These are phyloP conservation scores for Geranium brycei DNA, from an alignment of 345 rosid species.

Conservation along the genomic window DNA sequence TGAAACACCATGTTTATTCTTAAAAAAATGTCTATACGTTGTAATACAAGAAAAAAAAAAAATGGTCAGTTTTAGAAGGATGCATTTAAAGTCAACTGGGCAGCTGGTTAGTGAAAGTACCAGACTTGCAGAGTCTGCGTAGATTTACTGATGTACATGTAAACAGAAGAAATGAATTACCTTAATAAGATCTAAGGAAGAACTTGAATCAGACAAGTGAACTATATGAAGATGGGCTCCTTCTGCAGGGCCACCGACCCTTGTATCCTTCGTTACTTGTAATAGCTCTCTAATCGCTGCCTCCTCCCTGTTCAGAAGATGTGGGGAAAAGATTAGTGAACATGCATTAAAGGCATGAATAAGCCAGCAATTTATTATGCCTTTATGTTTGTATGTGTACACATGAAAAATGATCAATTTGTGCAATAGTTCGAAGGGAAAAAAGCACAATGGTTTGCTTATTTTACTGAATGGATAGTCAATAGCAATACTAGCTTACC, in stretches of 20 bases:
- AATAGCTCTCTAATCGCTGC: slow-evolving; percentile 70
- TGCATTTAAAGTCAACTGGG: neutral
- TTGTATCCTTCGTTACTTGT: slow-evolving; percentile 53
- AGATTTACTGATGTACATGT: neutral
- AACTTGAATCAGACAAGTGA: slow-evolving; percentile 71
- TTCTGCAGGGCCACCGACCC: slow-evolving; percentile 59
- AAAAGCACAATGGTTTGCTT: neutral
- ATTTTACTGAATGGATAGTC: neutral
- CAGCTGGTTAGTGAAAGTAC: neutral
- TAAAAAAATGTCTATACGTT: neutral
- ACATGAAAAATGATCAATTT: neutral
- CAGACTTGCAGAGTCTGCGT: neutral
- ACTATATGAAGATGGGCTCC: slow-evolving; percentile 96
- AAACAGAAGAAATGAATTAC: slow-evolving; percentile 21
- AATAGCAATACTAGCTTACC: slow-evolving; percentile 30
- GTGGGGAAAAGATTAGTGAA: slow-evolving; percentile 3
- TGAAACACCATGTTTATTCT: neutral
- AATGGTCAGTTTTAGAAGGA: neutral
- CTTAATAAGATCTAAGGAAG: slow-evolving; percentile 71
- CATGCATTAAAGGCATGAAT: slow-evolving; percentile 1
- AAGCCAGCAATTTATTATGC: neutral
- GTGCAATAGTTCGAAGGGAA: neutral
- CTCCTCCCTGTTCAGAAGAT: slow-evolving; percentile 53
- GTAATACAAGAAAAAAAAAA: neutral
- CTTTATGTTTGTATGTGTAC: neutral